Percentiles rank a stretch among this genome's conserved stretches.
phyloP scores from a whole-genome alignment of 1,284 basidiomycete genomes.

The Heterobasidion irregulare region DNA sequence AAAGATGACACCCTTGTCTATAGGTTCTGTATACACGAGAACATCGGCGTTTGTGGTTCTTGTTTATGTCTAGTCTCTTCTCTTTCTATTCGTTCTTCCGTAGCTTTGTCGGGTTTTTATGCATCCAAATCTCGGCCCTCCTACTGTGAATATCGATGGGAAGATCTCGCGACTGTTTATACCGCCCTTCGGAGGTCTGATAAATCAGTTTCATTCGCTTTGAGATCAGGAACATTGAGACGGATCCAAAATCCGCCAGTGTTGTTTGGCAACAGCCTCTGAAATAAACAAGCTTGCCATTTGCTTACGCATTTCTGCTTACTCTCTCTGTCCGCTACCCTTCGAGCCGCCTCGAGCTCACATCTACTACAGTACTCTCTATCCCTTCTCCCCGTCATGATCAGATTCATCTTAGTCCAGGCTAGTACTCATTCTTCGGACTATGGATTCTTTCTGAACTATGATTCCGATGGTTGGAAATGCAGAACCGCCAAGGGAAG shows the following conservation, averaged over 20 bases:
- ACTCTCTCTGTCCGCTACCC: background rate
- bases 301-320: background rate
- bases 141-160: background rate
- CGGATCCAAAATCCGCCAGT: too few relatives aligned
- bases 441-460: background rate
- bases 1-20: background rate
- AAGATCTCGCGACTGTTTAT: too few relatives aligned
- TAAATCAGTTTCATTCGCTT: too few relatives aligned
- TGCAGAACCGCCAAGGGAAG: slow-evolving; percentile 94
- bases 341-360: background rate
- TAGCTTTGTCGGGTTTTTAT: background rate
- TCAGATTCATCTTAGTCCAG: slow-evolving; percentile 11
- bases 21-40: background rate
- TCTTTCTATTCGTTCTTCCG: background rate
- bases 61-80: background rate
- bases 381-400: slow-evolving; percentile 2
- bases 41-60: background rate
- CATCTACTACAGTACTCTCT: background rate
- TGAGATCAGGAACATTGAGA: too few relatives aligned
- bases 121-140: background rate
- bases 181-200: too few relatives aligned
- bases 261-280: background rate
- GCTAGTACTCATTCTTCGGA: background rate
- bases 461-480: background rate
- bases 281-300: background rate